Conservation (phyloP, 257 asterid genomes). For the Jasminum sambac region DNA sequence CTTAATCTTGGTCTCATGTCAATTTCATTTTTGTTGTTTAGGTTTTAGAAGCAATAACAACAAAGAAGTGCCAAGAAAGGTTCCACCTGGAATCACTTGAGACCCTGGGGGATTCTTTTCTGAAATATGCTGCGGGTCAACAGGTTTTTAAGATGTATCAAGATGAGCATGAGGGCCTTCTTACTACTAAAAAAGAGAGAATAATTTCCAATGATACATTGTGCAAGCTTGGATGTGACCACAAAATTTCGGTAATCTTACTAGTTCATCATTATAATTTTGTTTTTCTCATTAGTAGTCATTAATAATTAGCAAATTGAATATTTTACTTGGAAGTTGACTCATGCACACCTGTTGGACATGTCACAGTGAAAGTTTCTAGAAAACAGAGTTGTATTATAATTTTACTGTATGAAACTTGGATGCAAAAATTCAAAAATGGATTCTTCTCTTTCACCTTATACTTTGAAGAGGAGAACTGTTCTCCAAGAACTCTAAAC, state of each 20-base stretch:
- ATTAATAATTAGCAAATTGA: too few relatives aligned
- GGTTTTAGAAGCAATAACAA: conserved; percentile 89
- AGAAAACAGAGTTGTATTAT: too few relatives aligned
- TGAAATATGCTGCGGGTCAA: conserved; percentile 67
- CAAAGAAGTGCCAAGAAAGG: conserved; percentile 69
- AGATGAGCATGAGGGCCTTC: conserved; percentile 72
- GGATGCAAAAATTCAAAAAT: background rate
- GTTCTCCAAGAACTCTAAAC: background rate
- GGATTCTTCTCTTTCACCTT: background rate
- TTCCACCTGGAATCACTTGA: conserved; percentile 80
- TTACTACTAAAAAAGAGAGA: conserved; percentile 47
- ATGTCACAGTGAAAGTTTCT: too few relatives aligned
- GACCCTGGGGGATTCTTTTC: conserved; percentile 85
- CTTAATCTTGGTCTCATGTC: conserved; percentile 9
- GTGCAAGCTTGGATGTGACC: conserved; percentile 71
- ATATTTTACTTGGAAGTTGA: background rate
- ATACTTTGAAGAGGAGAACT: background rate
- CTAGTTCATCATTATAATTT: background rate
- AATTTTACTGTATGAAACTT: too few relatives aligned
- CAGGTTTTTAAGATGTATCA: conserved; percentile 61
- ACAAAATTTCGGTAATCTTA: conserved; percentile 60
- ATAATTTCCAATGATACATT: conserved; percentile 56
- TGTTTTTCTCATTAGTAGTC: background rate
- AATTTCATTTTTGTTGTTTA: conserved; percentile 24
- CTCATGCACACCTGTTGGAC: background rate